Conservation (phyloP, 352 stramenopile species). For the Phytophthora nicotianae region DNA sequence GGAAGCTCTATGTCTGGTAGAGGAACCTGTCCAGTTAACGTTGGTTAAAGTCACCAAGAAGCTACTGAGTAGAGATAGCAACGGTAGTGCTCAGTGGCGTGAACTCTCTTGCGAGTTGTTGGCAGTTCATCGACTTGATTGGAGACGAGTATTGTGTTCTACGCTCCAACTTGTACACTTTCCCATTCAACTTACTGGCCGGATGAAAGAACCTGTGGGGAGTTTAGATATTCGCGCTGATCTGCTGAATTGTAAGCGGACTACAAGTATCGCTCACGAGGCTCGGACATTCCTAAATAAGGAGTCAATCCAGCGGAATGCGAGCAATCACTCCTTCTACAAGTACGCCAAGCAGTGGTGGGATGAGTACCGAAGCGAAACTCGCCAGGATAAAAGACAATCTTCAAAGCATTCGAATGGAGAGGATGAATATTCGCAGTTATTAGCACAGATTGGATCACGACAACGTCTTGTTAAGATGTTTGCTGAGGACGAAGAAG, state of each 20-base stretch:
- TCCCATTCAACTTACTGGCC: constrained; percentile 61
- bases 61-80: constrained; percentile 30
- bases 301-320: constrained; percentile 58
- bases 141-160: constrained; percentile 77
- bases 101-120: constrained; percentile 66
- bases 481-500: constrained; percentile 89
- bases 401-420: constrained; percentile 3
- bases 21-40: constrained; percentile 65
- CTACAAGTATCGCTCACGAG: constrained; percentile 48
- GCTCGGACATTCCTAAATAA: constrained; percentile 56
- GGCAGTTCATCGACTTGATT: constrained; percentile 73
- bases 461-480: constrained; percentile 71
- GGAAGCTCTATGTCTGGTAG: constrained; percentile 70
- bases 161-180: constrained; percentile 73
- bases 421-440: constrained; percentile 30
- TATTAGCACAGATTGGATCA: constrained; percentile 15
- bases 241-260: constrained; percentile 62
- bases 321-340: constrained; percentile 70
- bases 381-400: constrained; percentile 12
- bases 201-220: constrained; percentile 74
- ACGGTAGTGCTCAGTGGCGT: constrained; percentile 34
- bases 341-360: constrained; percentile 88
- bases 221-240: constrained; percentile 75
- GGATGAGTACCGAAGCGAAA: constrained; percentile 71
- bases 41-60: constrained; percentile 69